These are phyloP conservation scores for Aspergillus brasiliensis DNA, from an alignment of 2,329 filamentous ascomycete genomes.

Conservation along the genomic window DNA sequence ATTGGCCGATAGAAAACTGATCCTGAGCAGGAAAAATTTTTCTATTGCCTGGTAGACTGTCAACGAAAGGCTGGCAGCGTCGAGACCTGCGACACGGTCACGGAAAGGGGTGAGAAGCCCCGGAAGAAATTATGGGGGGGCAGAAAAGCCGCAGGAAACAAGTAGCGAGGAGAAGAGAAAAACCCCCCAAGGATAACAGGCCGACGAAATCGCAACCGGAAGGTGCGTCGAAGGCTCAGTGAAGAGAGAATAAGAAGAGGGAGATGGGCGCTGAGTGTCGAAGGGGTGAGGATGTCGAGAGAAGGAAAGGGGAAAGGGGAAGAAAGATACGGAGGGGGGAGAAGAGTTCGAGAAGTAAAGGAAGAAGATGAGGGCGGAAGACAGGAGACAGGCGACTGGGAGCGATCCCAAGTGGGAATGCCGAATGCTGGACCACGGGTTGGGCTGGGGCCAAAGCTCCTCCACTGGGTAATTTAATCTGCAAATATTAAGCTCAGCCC, in stretches of 20 bases:
- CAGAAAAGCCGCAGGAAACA: constrained; percentile 1
- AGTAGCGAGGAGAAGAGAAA: background rate
- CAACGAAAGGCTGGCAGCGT: constrained; percentile 42
- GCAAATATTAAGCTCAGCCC: constrained; percentile 20
- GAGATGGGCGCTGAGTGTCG: constrained; percentile 8
- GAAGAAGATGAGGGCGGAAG: constrained; percentile 16
- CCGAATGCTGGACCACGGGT: constrained; percentile 25
- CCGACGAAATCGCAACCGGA: constrained; percentile 21
- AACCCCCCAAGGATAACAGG: constrained; percentile 6
- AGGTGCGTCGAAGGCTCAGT: constrained; percentile 18
- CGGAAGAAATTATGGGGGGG: constrained; percentile 10
- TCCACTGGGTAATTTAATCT: constrained; percentile 22
- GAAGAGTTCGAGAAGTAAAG: constrained; percentile 10
- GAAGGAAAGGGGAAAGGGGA: constrained; percentile 6
- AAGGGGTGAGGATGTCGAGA: constrained; percentile 8
- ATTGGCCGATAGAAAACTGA: constrained; percentile 17
- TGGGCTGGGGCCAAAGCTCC: constrained; percentile 22
- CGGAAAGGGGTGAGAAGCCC: constrained; percentile 12
- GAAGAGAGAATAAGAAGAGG: constrained; percentile 11
- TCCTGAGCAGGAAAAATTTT: constrained; percentile 2
- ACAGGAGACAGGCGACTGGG: constrained; percentile 15
- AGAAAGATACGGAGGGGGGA: constrained; percentile 9
- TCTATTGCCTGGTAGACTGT: constrained; percentile 23
- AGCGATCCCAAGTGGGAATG: constrained; percentile 24
- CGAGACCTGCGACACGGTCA: constrained; percentile 37